phyloP scores from a whole-genome alignment of 2,329 filamentous ascomycete genomes.

The Cordyceps fumosorosea region DNA sequence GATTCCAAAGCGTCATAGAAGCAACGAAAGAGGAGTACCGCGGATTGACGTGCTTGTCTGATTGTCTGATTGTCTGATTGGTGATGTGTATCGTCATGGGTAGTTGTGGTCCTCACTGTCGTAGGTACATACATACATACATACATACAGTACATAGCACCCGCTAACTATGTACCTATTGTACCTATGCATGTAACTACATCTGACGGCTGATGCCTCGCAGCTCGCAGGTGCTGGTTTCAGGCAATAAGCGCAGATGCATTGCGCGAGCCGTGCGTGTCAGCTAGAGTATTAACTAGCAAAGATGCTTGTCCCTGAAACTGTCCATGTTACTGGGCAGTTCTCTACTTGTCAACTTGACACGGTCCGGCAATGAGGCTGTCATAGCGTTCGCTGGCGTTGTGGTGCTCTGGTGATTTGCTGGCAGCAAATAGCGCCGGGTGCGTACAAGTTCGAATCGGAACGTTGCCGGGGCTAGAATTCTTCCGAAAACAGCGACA shows the following conservation, averaged over 20 bases:
- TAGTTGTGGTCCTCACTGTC: too few relatives aligned
- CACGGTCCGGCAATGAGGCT: background rate
- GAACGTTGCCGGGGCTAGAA: background rate
- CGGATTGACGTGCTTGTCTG: background rate
- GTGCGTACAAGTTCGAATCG: background rate
- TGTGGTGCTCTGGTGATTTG: background rate
- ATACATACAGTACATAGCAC: too few relatives aligned
- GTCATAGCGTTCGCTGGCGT: background rate
- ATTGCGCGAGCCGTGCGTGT: background rate
- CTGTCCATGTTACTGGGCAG: background rate
- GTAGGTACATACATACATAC: too few relatives aligned
- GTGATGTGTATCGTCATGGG: too few relatives aligned
- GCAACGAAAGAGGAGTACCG: background rate
- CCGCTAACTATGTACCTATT: too few relatives aligned
- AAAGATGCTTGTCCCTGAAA: background rate
- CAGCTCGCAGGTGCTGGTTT: background rate
- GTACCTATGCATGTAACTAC: too few relatives aligned
- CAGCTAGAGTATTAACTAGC: background rate
- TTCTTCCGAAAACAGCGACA: background rate
- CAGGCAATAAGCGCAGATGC: background rate
- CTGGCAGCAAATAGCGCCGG: background rate
- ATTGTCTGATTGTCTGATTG: too few relatives aligned
- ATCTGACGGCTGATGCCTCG: background rate
- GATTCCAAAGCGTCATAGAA: constrained; percentile 7
- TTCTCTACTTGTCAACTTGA: background rate